Base-by-base conservation (phyloP, 345 rosid genomes). In the Trapa bicornis region DNA sequence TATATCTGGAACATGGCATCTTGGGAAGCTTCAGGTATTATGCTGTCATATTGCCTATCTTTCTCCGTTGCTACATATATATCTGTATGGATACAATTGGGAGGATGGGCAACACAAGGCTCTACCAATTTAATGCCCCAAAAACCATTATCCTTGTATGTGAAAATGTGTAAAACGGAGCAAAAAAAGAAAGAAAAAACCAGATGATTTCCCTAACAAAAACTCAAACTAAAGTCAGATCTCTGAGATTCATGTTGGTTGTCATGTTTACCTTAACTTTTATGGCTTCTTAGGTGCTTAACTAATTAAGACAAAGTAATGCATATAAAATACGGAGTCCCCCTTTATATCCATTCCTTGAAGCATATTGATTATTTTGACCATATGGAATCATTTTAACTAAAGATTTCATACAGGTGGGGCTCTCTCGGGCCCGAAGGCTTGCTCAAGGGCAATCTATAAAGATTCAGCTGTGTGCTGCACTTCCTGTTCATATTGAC, bases 1-100 rank as follows among this genome's bases (percentile, higher is more conserved):
- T 82, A 86, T 91, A 69, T 89, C 94, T 64, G 96, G 96, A 65
- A 86, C 91, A n/a, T 91, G 96, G 97, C 97, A 91, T 71, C 96
- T 89, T 54, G 96, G 97, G 66, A 91, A 77, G 76, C 93, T 91
- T 72, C 97, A 91, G 93, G 96, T 89, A 76, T 62, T 52, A 50
- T 9, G 11, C 2, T 37, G 63, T 9, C 63, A 58, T 74, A 32
- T 6, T 9, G n/a, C 37, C 45, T n/a, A 0, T 15, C 0, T 41
- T 4, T 41, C 6, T 41, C 6, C 7, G 4, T 41, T 41, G 29
- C 29, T 22, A 22, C 29, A 22, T 22, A 22, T 22, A 41, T 41
- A 41, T 41, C 7, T 41, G 4, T 0, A 41, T 41, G 43, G 43
- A 41, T 41, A 41, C 29, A 22, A 22, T 22, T 22, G 29, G 29